These are phyloP conservation scores for Ustulina deusta DNA, from an alignment of 2,329 filamentous ascomycete genomes.

Conservation along the genomic window DNA sequence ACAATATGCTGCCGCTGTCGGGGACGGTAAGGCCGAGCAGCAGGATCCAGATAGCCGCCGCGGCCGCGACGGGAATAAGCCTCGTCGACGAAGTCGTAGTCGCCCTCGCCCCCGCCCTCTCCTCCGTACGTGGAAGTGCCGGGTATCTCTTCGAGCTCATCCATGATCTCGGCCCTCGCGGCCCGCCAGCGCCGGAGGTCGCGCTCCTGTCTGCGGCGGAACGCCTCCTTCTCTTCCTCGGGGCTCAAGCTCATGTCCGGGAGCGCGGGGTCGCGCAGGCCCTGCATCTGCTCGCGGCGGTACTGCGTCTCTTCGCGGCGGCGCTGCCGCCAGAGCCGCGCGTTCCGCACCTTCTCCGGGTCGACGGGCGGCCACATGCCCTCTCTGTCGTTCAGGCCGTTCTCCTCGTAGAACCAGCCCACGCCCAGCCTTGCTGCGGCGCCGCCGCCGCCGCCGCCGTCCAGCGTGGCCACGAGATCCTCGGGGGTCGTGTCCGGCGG, in stretches of 20 bases:
- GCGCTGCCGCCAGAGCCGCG: conserved; percentile 53
- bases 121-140: conserved; percentile 44
- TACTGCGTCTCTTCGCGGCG: conserved; percentile 48
- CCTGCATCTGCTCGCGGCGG: conserved; percentile 37
- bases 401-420: conserved; percentile 76
- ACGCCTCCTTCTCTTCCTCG: conserved; percentile 62
- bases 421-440: conserved; percentile 43
- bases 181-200: conserved; percentile 57
- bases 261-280: conserved; percentile 44
- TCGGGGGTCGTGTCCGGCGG: conserved; percentile 41
- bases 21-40: background rate
- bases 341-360: conserved; percentile 68
- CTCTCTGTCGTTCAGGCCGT: conserved; percentile 76
- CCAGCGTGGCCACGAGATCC: conserved; percentile 21
- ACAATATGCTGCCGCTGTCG: conserved; percentile 27
- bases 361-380: conserved; percentile 73
- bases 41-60: background rate
- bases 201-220: conserved; percentile 61
- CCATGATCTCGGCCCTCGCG: conserved; percentile 56
- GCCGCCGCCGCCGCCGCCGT: conserved; percentile 39
- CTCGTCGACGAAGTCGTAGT: conserved; percentile 59
- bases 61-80: conserved; percentile 48
- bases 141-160: conserved; percentile 62
- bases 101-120: conserved; percentile 52
- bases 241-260: conserved; percentile 46